phyloP scores from a whole-genome alignment of 2,329 filamentous ascomycete species.

The Gliomastix tumulicola region DNA sequence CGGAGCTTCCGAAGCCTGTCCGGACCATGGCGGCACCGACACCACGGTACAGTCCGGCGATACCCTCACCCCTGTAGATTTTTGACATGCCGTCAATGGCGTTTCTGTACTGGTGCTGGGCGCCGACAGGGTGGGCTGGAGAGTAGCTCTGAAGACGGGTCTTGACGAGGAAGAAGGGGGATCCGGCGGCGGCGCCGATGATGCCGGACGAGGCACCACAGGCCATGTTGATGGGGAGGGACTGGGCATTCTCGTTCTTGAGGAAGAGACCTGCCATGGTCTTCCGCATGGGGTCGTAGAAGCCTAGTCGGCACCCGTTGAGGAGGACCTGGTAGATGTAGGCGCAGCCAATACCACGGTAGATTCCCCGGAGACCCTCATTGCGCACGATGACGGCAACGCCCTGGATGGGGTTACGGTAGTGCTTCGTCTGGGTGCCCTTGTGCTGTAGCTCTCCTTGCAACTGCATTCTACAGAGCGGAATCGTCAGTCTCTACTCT shows the following conservation, averaged over 20 bases:
- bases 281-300: conserved; percentile 91
- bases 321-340: conserved; percentile 96
- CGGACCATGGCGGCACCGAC: conserved; percentile 91
- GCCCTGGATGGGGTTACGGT: conserved; percentile 86
- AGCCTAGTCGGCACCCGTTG: conserved; percentile 92
- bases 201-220: conserved; percentile 84
- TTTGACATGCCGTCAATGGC: conserved; percentile 74
- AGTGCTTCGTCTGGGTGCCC: conserved; percentile 77
- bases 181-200: conserved; percentile 85
- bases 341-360: conserved; percentile 83
- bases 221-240: conserved; percentile 86
- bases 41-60: conserved; percentile 79
- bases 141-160: conserved; percentile 92
- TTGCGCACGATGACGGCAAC: conserved; percentile 85
- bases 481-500: background rate
- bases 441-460: conserved; percentile 92
- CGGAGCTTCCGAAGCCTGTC: conserved; percentile 91
- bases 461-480: conserved; percentile 69
- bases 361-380: conserved; percentile 78
- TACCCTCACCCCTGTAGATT: conserved; percentile 72
- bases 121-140: conserved; percentile 86
- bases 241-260: conserved; percentile 69
- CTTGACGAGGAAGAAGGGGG: conserved; percentile 97
- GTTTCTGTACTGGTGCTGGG: conserved; percentile 89
- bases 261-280: conserved; percentile 63